phyloP scores from a whole-genome alignment of 2,329 filamentous ascomycete genomes.

The Penicillium capsulatum region DNA sequence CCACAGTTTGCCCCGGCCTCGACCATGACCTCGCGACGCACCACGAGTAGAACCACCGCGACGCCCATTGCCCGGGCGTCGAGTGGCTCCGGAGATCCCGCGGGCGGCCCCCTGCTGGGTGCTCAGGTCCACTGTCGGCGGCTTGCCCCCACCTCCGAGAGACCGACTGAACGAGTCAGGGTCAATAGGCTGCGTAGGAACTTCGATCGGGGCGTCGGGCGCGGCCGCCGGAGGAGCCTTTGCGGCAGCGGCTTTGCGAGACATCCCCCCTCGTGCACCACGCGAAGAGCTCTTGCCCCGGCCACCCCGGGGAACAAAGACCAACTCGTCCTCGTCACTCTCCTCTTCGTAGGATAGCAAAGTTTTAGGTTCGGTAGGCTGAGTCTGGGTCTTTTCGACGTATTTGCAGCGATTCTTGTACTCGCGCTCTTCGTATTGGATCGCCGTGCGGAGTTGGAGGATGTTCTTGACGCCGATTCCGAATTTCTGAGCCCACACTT shows the following conservation, averaged over 20 bases:
- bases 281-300: constrained; percentile 33
- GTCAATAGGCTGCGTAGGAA: constrained; percentile 47
- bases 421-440: constrained; percentile 46
- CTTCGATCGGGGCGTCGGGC: constrained; percentile 36
- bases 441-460: constrained; percentile 45
- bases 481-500: constrained; percentile 47
- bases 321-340: constrained; percentile 47
- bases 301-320: constrained; percentile 44
- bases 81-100: constrained; percentile 33
- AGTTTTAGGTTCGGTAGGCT: constrained; percentile 38
- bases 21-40: constrained; percentile 32
- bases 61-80: constrained; percentile 29
- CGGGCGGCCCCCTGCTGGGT: constrained; percentile 33
- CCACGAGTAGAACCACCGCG: constrained; percentile 36
- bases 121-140: constrained; percentile 29
- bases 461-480: constrained; percentile 47
- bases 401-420: constrained; percentile 45
- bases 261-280: constrained; percentile 25
- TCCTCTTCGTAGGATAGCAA: constrained; percentile 48
- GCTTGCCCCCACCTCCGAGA: constrained; percentile 30
- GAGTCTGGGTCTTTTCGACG: constrained; percentile 41
- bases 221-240: constrained; percentile 23
- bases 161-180: constrained; percentile 47
- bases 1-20: constrained; percentile 44
- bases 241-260: constrained; percentile 28